Evolutionary conservation across 140 eudicot genomes (phyloP), one percentile per base, ranked within the genome.

Genomic region (Erigeron philadelphicus): DNA sequence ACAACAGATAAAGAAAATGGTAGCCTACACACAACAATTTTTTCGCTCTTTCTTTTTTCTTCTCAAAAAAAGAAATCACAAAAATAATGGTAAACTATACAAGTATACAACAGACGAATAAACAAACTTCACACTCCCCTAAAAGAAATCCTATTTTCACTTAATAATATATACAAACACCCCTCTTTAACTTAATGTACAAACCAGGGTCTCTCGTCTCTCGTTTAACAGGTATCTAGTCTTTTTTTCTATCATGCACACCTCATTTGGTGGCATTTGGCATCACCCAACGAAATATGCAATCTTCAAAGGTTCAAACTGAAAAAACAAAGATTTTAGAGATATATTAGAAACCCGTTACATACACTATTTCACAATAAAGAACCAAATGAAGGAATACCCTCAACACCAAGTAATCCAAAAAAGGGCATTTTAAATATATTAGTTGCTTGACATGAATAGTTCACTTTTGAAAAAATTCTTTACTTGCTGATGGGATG

Each of bases 171-270:
- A 31, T 0, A 31, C 59, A 77, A 54, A 59, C 57, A 53, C 71
- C 81, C 89, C 78, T 80, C 72, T 74, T 81, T 78, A 76, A 78
- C 78, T 72, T 78, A 70, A 54, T 75, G 63, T 75, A 72, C 70
- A 74, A 70, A 77, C 78, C 45, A 15, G 79, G 84, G 78, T 80
- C 91, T 80, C 84, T 88, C 95, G 78, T 80, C 91, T 80, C 84
- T 88, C 95, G 85, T 86, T 65, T 71, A 80, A 43, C 13, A 15
- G 72, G 18, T 35, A 67, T 54, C 31, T 57, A 70, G 8, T 0
- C 17, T 48, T 5, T 53, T 7, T 7, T 15, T 53, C 60, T 68
- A 65, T 62, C 71, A 53, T 46, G 66, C 75, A 53, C 46, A 63
- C 76, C 69, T 75, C 83, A 73, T 79, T 60, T 18, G 18, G 68